Percentiles rank a stretch among this genome's conserved stretches.
These are phyloP conservation scores for Lobosporangium transversale DNA, from an alignment of 192 early-diverging fungal genomes.

Conservation along the genomic window DNA sequence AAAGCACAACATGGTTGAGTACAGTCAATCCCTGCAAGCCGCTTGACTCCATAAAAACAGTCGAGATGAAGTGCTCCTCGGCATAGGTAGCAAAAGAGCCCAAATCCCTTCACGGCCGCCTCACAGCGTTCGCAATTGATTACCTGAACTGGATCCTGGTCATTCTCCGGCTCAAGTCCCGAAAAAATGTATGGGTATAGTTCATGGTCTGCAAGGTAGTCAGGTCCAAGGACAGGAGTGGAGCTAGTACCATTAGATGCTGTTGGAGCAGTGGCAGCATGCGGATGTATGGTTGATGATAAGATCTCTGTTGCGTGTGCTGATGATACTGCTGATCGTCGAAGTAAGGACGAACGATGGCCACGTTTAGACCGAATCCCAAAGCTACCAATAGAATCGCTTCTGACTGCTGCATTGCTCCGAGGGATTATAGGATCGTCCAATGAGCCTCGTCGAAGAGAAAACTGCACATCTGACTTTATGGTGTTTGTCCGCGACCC, in stretches of 20 bases:
- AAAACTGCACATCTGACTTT: constrained; percentile 18
- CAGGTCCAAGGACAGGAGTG: neutral
- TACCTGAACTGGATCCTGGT: neutral
- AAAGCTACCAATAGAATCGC: constrained; percentile 8
- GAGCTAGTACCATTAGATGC: neutral
- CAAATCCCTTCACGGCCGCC: constrained; percentile 53
- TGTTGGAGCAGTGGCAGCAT: constrained; percentile 1
- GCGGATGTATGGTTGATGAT: neutral
- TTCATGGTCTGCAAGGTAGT: constrained; percentile 44
- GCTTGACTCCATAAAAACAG: constrained; percentile 57
- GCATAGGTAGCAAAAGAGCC: constrained; percentile 63
- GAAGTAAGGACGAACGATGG: constrained; percentile 18
- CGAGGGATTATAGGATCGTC: constrained; percentile 14
- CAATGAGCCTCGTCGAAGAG: constrained; percentile 20
- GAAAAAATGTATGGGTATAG: constrained; percentile 48
- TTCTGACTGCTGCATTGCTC: neutral
- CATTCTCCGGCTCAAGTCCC: neutral
- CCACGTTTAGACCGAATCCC: constrained; percentile 7
- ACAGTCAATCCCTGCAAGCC: constrained; percentile 35
- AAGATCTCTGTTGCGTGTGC: neutral
- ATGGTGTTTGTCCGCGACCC: constrained; percentile 4
- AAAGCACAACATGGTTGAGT: constrained; percentile 10
- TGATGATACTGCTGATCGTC: too few relatives aligned
- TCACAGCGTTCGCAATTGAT: constrained; percentile 38
- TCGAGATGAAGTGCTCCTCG: constrained; percentile 59